Base-by-base conservation (phyloP, 2,329 filamentous ascomycete genomes). In the Colletotrichum nymphaeae region DNA sequence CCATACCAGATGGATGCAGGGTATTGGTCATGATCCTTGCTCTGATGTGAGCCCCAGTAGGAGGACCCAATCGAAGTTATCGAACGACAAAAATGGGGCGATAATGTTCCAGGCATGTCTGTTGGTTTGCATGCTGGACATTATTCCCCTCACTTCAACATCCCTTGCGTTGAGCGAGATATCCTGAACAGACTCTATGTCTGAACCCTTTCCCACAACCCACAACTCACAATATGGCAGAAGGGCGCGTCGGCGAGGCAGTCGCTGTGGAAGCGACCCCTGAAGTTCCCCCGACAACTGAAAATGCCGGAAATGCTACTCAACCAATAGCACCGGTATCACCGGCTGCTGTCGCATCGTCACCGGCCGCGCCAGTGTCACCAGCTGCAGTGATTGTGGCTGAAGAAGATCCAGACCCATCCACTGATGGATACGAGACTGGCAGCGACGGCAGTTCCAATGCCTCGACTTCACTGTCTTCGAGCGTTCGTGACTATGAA, bases 401-500 rank as follows among this genome's bases (percentile, higher is more conserved):
- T n/a, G 42, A 11, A 49, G 42, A 49, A 4, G 42, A 49, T 19
- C 42, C 42, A 5, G 42, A 49, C 7, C 19, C 42, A 9, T 22
- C 42, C 42, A 49, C 42, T 49, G 42, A 49, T 22, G 42, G 42
- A 11, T 22, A 49, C 19, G 42, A 49, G 4, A 9, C 8, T 2
- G 19, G 42, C 1, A 5, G 8, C 42, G 42, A 49, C 1, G 89
- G 5, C 22, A 46, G 14, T 5, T 68, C 56, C 14, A 57, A 57
- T 12, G 77, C 75, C 14, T 79, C 79, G 7, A 79, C 77, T 1
- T 82, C 80, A 11, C 75, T 83, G 30, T 75, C 78, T 11, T 80
- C 79, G 4, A 83, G 80, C 67, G 78, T 84, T 42, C 82, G 80
- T 75, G 78, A 85, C 72, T 84, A 84, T 72, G 78, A 80, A 5